Evolutionary conservation across 163 green algal species (phyloP), one percentile per base, ranked within the genome.

Genomic region (Scenedesmus sp.): DNA sequence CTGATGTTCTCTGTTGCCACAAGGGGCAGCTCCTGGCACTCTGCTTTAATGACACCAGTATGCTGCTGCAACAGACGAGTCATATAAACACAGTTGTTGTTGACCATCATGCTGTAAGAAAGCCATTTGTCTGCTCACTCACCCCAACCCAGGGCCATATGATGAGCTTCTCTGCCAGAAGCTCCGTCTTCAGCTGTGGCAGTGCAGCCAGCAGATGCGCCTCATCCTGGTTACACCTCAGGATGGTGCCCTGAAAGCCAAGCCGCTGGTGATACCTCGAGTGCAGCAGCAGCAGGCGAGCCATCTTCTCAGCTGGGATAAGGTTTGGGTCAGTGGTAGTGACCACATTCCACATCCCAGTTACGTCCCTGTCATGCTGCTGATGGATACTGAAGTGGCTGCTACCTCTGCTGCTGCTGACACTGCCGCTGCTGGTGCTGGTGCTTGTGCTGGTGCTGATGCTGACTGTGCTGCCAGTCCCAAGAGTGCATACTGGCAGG

Each of bases 81-180:
- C 12, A 56, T 13, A 9, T 5, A 35, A 35, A 9, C 20, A n/a
- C 59, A 35, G 3, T 26, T 61, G 51, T 61, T 13, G 20, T 13
- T 61, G 9, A 13, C 51, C 1, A 53, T 53, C 7, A 10, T 53
- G 10, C 46, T 72, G 59, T 72, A 9, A 20, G 6, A 33, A 2
- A 72, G 59, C 16, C 18, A 5, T 13, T 3, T 24, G 26, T 46
- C 40, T 9, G 22, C 68, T 42, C 9, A 56, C 49, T 85, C 79
- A 85, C 79, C 79, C 79, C 65, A 22, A 85, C 49, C 83, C 83
- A 88, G 5, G 83, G 83, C 83, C 83, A 88, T 24, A 88, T 59
- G 40, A 88, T 59, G 20, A 88, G 83, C 59, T 73, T 40, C 20
- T 40, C 22, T 59, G 68, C 22, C 37, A 37, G 2, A 20, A 88